These are phyloP conservation scores for Trichosporon ovoides DNA, from an alignment of 1,284 basidiomycete genomes.

Conservation along the genomic window DNA sequence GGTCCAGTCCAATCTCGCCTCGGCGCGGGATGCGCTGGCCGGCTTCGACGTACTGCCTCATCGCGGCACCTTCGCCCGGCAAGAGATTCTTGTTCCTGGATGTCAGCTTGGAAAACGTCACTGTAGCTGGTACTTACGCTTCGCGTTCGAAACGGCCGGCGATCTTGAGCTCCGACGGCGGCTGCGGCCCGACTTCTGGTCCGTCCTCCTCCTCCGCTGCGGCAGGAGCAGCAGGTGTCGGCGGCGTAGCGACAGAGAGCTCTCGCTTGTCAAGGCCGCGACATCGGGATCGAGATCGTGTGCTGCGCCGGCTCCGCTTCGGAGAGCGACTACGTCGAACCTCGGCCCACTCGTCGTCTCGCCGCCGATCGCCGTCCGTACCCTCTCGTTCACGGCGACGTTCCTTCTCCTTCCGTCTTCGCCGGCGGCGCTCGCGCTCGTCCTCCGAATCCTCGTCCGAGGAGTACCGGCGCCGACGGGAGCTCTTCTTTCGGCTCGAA, in stretches of 20 bases:
- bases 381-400: constrained; percentile 40
- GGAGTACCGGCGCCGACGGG: constrained; percentile 41
- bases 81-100: constrained; percentile 68
- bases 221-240: neutral
- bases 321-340: constrained; percentile 23
- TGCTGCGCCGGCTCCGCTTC: neutral
- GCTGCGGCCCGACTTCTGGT: constrained; percentile 64
- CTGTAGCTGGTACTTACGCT: constrained; percentile 51
- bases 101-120: constrained; percentile 5
- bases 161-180: constrained; percentile 46
- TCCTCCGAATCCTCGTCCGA: constrained; percentile 58
- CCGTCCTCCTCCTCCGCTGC: constrained; percentile 52
- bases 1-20: constrained; percentile 92
- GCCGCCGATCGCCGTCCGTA: constrained; percentile 1
- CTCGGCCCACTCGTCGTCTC: neutral
- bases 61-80: constrained; percentile 91
- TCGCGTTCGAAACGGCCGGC: constrained; percentile 57
- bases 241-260: neutral
- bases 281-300: neutral
- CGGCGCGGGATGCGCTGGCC: constrained; percentile 91
- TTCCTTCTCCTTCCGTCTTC: constrained; percentile 52
- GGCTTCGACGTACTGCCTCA: constrained; percentile 89
- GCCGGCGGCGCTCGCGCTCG: constrained; percentile 51
- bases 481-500: constrained; percentile 40
- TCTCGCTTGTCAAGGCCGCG: neutral